Evolutionary conservation across 768 basidiomycete genomes (phyloP), one percentile per base, ranked within the genome.

Genomic region (Cytidiella melzeri): DNA sequence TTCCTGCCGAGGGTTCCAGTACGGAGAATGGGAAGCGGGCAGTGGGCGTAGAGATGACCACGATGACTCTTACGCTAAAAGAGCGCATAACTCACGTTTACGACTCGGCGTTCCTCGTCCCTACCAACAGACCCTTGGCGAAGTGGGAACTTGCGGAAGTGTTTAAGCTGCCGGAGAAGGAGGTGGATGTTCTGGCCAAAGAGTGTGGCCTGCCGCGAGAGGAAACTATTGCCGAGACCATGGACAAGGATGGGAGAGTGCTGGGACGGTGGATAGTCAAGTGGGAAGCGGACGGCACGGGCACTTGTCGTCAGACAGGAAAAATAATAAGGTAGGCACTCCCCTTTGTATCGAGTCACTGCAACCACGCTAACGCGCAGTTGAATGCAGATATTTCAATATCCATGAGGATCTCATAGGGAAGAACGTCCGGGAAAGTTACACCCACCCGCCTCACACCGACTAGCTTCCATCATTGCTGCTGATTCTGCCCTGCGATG

Each of bases 221-320:
- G 57, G 88, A 92, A 66, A 89, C 89, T 1, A 75, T 91, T 1
- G 90, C 91, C 12, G 89, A 91, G 65, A 90, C 86, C 2, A 55
- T 72, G 38, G 76, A 84, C 55, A 63, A 69, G 34, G 68, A 73
- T 11, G 86, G 84, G 0, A 70, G 73, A 13, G 66, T 88, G 12
- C 44, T 86, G 7, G 90, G 90, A 20, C 69, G 85, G 43, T 91
- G 89, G 90, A 68, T 88, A 10, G 88, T 92, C 1, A 73, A 69
- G 43, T 92, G 89, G 87, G 79, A 72, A 13, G 75, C 81, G 54
- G 69, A 77, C 30, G 84, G 84, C 2, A 70, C 71, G 44, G 86
- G 87, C 18, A 71, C 62, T 2, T 91, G 87, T 58, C 71, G 73
- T 27, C 71, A 74, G 53, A 69, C 73, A n/a, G 91, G 91, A 7